Conservation (phyloP, 2,329 filamentous ascomycete genomes). For the Alternaria alternata region DNA sequence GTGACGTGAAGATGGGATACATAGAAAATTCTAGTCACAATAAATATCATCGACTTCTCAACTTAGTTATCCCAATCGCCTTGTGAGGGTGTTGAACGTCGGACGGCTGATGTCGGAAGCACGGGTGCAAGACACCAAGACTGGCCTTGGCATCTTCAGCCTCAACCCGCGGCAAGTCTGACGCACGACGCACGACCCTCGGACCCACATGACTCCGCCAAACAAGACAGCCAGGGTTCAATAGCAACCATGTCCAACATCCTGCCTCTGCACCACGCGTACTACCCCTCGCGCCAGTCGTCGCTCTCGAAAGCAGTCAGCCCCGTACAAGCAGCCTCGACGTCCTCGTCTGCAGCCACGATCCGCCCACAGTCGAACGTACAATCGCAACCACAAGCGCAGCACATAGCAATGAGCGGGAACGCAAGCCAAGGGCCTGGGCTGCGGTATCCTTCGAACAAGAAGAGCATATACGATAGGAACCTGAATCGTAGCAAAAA, state of each 20-base stretch:
- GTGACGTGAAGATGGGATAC: too few species aligned
- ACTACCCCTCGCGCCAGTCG: constrained; percentile 19
- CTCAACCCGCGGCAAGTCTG: constrained; percentile 12
- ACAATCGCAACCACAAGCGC: constrained; percentile 21
- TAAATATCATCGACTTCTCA: too few species aligned
- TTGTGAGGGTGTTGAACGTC: neutral
- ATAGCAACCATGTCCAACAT: constrained; percentile 33
- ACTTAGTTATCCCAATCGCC: too few species aligned
- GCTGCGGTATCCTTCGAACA: constrained; percentile 87
- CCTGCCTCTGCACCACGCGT: constrained; percentile 27
- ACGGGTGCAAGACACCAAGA: neutral
- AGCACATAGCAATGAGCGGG: constrained; percentile 35
- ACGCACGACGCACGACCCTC: constrained; percentile 22
- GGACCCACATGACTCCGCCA: constrained; percentile 32
- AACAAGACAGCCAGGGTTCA: constrained; percentile 12
- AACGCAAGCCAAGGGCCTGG: constrained; percentile 53
- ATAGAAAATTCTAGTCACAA: too few species aligned
- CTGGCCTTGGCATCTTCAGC: constrained; percentile 16
- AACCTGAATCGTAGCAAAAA: constrained; percentile 90
- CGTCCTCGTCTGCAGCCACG: constrained; percentile 13
- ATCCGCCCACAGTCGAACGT: constrained; percentile 6
- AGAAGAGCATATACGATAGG: constrained; percentile 98
- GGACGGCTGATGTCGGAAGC: neutral
- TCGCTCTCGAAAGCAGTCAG: constrained; percentile 12
- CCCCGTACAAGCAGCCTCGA: constrained; percentile 4